These are phyloP conservation scores for Trifolium fragiferum DNA, from an alignment of 306 rosid species.

Conservation along the genomic window DNA sequence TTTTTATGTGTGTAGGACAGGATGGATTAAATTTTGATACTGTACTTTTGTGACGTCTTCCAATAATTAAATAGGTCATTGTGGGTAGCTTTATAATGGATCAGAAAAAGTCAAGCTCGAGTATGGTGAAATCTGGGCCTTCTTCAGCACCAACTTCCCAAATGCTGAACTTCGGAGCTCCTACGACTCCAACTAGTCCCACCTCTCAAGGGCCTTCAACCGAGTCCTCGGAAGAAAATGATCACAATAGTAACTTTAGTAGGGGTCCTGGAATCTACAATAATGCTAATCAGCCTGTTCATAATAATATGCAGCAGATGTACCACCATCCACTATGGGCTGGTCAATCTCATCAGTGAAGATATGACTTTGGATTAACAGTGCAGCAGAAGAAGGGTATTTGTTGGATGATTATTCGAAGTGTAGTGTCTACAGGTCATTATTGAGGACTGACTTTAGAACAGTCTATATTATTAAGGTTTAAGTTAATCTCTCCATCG, in stretches of 20 bases:
- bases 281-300: conserved; percentile 64
- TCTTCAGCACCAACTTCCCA: conserved; percentile 62
- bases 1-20: conserved; percentile 15
- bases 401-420: conserved; percentile 41
- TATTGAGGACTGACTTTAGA: conserved; percentile 46
- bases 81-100: conserved; percentile 88
- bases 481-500: conserved; percentile 26
- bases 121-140: conserved; percentile 54
- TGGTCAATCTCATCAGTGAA: conserved; percentile 79
- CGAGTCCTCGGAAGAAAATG: conserved; percentile 86
- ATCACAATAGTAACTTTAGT: conserved; percentile 57
- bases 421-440: conserved; percentile 50
- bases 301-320: conserved; percentile 60
- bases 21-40: conserved; percentile 24
- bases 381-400: conserved; percentile 48
- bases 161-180: conserved; percentile 70
- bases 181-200: conserved; percentile 66
- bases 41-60: conserved; percentile 16
- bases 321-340: conserved; percentile 77
- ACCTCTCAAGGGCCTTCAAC: conserved; percentile 84
- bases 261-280: conserved; percentile 66
- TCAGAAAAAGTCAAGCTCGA: conserved; percentile 63
- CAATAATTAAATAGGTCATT: conserved; percentile 59
- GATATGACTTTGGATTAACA: conserved; percentile 42
- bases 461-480: conserved; percentile 50